Conservation (phyloP, 306 rosid genomes). For the Prunus campanulata region DNA sequence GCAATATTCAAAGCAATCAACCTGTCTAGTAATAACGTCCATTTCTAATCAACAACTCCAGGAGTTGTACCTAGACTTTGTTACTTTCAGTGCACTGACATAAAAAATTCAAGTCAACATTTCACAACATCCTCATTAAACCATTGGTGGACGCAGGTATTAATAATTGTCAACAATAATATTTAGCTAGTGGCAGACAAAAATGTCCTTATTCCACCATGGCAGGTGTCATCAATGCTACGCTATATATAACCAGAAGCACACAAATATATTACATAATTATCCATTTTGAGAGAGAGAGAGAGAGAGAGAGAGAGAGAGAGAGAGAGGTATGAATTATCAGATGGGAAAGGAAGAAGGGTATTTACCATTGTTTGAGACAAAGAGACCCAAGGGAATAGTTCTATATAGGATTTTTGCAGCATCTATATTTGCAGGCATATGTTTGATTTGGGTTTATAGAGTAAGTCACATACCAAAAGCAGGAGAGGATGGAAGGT, state of each 20-base stretch:
- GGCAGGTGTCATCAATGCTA: neutral
- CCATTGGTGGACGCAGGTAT: too few species aligned
- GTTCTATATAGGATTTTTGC: slow-evolving; percentile 43
- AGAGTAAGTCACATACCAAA: slow-evolving; percentile 45
- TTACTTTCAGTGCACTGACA: too few species aligned
- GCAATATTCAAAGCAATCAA: too few species aligned
- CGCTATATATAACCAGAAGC: neutral
- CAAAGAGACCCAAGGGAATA: slow-evolving; percentile 41
- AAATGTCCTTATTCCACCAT: too few species aligned
- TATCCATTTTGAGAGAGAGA: neutral
- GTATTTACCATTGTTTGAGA: slow-evolving; percentile 51
- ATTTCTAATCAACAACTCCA: too few species aligned
- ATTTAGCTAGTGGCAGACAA: too few species aligned
- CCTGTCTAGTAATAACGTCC: too few species aligned
- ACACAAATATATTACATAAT: neutral
- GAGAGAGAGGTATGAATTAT: neutral
- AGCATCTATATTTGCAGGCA: slow-evolving; percentile 45
- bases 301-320: neutral
- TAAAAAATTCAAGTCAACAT: too few species aligned
- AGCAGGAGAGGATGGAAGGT: slow-evolving; percentile 35
- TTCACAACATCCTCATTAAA: too few species aligned
- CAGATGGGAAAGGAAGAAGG: slow-evolving; percentile 16
- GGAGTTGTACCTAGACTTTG: too few species aligned
- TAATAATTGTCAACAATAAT: too few species aligned
- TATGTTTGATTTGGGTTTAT: slow-evolving; percentile 60